A percentile compares a stretch with the other conserved stretches of the same genome.
Evolutionary conservation across 2,329 filamentous ascomycete genomes (phyloP).

Genomic region (Botrytis paeoniae): DNA sequence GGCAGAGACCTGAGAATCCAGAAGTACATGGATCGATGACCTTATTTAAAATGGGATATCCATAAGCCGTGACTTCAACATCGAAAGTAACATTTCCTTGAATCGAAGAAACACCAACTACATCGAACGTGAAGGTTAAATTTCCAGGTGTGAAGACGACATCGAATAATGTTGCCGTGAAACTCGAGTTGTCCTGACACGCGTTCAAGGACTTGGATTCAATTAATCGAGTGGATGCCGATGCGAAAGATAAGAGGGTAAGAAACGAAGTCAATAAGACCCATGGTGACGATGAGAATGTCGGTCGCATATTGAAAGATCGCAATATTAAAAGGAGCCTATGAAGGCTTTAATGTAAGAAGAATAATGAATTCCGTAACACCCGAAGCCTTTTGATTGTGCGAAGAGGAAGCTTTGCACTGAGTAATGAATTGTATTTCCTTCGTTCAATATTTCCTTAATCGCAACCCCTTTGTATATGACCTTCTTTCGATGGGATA

Average conservation of each 20-base stretch:
- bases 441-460: not conserved
- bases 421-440: not conserved
- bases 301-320: constrained; percentile 32
- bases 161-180: constrained; percentile 86
- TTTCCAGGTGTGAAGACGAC: constrained; percentile 77
- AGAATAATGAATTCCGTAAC: constrained; percentile 3
- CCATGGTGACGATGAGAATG: constrained; percentile 32
- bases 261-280: constrained; percentile 33
- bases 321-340: constrained; percentile 27
- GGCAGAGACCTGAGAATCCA: constrained; percentile 72
- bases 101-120: constrained; percentile 80
- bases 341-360: constrained; percentile 21
- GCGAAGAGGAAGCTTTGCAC: constrained; percentile 8
- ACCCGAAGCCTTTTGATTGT: constrained; percentile 1
- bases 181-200: constrained; percentile 80
- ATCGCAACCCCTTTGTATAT: constrained; percentile 9
- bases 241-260: constrained; percentile 31
- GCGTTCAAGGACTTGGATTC: constrained; percentile 79
- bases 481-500: not conserved
- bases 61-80: constrained; percentile 76
- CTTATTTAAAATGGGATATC: constrained; percentile 66
- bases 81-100: constrained; percentile 78
- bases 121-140: constrained; percentile 66
- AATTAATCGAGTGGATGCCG: constrained; percentile 44
- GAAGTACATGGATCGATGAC: constrained; percentile 73